Evolutionary conservation across 192 early-diverging fungal genomes (phyloP), one percentile per base, ranked within the genome.

Genomic region (Coemansia sp.): DNA sequence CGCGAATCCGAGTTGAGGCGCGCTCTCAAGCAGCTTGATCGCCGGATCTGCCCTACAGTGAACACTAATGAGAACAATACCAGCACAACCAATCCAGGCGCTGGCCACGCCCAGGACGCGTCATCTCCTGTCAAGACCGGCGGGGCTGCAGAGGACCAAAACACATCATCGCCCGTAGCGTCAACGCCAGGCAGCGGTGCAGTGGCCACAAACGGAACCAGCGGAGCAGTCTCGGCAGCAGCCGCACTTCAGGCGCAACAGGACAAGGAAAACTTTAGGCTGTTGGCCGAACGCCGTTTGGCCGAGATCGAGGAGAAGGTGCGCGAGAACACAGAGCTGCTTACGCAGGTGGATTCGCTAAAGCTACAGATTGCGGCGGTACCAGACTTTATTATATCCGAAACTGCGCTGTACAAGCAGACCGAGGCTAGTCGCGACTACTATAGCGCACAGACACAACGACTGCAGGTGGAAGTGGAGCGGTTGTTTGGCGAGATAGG

Each of bases 361-460:
- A 64, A 71, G 52, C 63, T 77, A 31, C 76, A 84, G 53, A 74
- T 86, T 28, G 70, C 74, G 7, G 56, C 64, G 2, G 65, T 87
- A 10, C 67, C 82, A 1, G 81, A 84, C 54, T 81, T 83, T 42
- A 73, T 82, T 6, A 63, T 87, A 9, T 55, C 71, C 9, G 83
- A 84, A 34, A 83, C 81, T 6, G 65, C 69, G 20, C 70, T 82
- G 44, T 82, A 79, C 67, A 86, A 84, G 55, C 80, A 74, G 20
- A 58, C 66, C 4, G 69, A 80, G 37, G 56, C 68, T 9, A 73
- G 79, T 12, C 73, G 77, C 48, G 80, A 85, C 3, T 76, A 78
- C 74, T 86, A 74, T 49, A 67, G 64, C 25, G 60, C 69, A 14
- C 71, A 81, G 34, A 60, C 55, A 40, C 74, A 85, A 53, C 63